These are phyloP conservation scores for Begonia fuchsioides DNA, from an alignment of 306 rosid species.

Conservation along the genomic window DNA sequence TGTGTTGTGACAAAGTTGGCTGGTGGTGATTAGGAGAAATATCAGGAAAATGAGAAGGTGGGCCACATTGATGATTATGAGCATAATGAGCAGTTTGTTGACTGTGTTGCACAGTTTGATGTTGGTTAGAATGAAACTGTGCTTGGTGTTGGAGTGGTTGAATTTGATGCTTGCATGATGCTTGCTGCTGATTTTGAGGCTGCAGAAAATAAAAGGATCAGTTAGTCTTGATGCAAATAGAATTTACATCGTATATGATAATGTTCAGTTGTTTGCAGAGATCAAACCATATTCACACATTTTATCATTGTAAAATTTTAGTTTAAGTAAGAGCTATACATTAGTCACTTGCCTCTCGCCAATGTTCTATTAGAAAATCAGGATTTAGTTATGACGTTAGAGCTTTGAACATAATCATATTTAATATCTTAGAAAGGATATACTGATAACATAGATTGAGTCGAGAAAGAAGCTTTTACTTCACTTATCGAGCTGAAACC, in stretches of 20 bases:
- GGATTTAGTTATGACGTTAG: too few relatives aligned
- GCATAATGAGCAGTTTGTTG: slow-evolving; percentile 57
- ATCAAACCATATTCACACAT: too few relatives aligned
- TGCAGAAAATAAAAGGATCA: slow-evolving; percentile 3
- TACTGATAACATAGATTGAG: too few relatives aligned
- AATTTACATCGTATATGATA: too few relatives aligned
- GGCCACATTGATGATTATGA: slow-evolving; percentile 62
- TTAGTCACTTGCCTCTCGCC: too few relatives aligned
- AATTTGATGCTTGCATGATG: slow-evolving; percentile 53
- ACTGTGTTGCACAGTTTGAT: slow-evolving; percentile 62
- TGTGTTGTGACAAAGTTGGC: slow-evolving; percentile 64
- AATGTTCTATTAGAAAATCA: too few relatives aligned
- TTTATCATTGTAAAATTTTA: too few relatives aligned
- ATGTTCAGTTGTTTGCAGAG: too few relatives aligned
- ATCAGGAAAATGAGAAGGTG: slow-evolving; percentile 60
- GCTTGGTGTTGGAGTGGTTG: slow-evolving; percentile 64
- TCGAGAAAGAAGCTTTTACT: slow-evolving; percentile 11
- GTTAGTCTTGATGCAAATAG: neutral
- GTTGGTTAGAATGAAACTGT: slow-evolving; percentile 59
- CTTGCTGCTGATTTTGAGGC: slow-evolving; percentile 66
- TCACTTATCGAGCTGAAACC: slow-evolving; percentile 68
- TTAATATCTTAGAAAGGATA: slow-evolving; percentile 1
- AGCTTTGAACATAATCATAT: neutral
- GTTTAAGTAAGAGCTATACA: too few relatives aligned
- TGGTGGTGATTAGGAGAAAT: slow-evolving; percentile 75